Conservation (phyloP, 176 grass and related monocot species). For the Hordeum vulgare region DNA sequence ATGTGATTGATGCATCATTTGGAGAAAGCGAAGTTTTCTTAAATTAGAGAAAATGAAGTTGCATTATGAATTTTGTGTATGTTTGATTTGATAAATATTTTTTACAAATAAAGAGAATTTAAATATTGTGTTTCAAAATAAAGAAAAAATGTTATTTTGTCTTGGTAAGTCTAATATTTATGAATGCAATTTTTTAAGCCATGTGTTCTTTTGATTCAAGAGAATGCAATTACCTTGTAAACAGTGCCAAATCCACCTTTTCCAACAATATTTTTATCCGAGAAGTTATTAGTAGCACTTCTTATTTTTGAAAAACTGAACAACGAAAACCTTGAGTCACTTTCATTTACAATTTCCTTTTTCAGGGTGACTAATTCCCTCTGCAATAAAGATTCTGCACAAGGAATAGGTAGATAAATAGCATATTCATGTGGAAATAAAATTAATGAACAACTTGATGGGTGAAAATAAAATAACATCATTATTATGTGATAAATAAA, state of each 20-base stretch:
- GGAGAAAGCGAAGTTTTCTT: neutral
- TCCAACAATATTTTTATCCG: conserved; percentile 37
- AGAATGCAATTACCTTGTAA: conserved; percentile 27
- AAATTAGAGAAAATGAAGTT: neutral
- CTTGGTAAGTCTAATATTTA: neutral
- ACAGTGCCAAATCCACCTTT: conserved; percentile 52
- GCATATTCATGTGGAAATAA: neutral
- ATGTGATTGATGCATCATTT: neutral
- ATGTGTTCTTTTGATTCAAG: neutral
- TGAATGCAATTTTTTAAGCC: too few species aligned
- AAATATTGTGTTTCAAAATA: neutral
- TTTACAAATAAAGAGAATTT: neutral
- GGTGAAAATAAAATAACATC: too few species aligned
- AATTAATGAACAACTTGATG: too few species aligned
- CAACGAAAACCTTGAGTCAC: neutral
- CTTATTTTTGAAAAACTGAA: neutral
- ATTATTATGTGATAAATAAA: too few species aligned
- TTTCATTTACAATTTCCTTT: neutral
- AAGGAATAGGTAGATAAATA: neutral
- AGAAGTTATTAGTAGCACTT: conserved; percentile 32
- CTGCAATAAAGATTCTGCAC: neutral
- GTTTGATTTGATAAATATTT: neutral
- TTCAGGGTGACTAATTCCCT: neutral
- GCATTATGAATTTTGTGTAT: neutral
- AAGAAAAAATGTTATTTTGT: neutral